Base-by-base conservation (phyloP, 768 basidiomycete species). In the Pleurotus tuber-regium region DNA sequence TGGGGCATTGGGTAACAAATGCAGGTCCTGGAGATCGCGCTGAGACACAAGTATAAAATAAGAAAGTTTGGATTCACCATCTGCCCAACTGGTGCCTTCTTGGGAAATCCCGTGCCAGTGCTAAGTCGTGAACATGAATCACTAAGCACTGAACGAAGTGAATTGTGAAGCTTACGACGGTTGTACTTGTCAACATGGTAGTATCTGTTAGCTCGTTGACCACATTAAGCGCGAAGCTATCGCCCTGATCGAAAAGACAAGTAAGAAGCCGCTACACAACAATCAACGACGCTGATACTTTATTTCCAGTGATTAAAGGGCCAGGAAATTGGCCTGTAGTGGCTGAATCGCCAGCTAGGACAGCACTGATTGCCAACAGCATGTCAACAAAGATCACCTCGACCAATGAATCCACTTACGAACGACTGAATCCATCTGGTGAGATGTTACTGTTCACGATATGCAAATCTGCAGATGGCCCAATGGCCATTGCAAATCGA, bases 1-100 rank as follows among this genome's bases (percentile, higher is more conserved):
- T 76, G 11, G 76, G 77, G 54, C 77, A 79, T 55, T 77, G 75
- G 18, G 67, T 74, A 3, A 77, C 61, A 29, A 66, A 74, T 31
- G 31, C 23, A 43, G 53, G 18, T 21, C 33, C n/a, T n/a, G 7
- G 12, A 41, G 4, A 8, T 43, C 23, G 36, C 28, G 35, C 43
- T 57, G 25, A 11, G 40, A 50, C 26, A 33, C 28, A 6, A 7
- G 12, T 30, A 23, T 30, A 10, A 23, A 23, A 33, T 12, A 12
- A 12, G 19, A n/a, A 3, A 43, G 8, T 28, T 28, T 50, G 4
- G 42, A 11, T 40, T 50, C 9, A 53, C 50, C 69, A 53, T 73
- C 70, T 2, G 59, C 63, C 54, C 61, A 73, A 41, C 57, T 64
- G 2, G 67, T 66, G 24, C 60, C 60, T 12, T 42, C 53, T 50